These are phyloP conservation scores for Lepiota brunneoincarnata DNA, from an alignment of 768 basidiomycete species.

Conservation along the genomic window DNA sequence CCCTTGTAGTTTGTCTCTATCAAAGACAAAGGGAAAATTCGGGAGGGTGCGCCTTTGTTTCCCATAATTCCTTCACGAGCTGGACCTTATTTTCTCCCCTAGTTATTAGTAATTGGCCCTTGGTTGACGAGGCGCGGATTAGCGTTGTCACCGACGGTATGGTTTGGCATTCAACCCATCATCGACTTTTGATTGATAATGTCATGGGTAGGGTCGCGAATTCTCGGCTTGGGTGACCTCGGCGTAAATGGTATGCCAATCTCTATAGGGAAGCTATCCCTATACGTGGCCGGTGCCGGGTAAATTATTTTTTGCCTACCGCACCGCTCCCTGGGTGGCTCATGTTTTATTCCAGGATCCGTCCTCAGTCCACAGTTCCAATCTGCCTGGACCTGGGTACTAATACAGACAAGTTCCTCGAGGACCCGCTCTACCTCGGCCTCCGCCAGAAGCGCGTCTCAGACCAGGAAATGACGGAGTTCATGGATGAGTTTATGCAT, in stretches of 20 bases:
- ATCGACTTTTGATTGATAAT: conserved; percentile 22
- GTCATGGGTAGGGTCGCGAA: conserved; percentile 62
- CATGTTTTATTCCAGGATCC: conserved; percentile 46
- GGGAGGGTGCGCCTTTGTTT: conserved; percentile 31
- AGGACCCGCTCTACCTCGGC: conserved; percentile 90
- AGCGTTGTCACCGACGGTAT: conserved; percentile 89
- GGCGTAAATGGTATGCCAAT: conserved; percentile 87
- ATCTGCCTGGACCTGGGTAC: conserved; percentile 90
- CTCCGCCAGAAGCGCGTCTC: conserved; percentile 67
- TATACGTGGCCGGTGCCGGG: conserved; percentile 91
- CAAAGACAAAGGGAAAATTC: conserved; percentile 80
- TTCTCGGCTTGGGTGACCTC: conserved; percentile 84
- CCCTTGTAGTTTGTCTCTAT: conserved; percentile 65
- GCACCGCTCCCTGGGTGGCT: not conserved
- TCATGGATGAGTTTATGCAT: conserved; percentile 93
- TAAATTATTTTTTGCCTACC: conserved; percentile 28
- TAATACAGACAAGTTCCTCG: conserved; percentile 73
- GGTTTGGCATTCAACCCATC: not conserved
- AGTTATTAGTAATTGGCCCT: conserved; percentile 74
- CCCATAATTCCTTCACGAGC: not conserved
- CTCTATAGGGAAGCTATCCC: conserved; percentile 87
- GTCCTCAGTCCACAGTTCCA: conserved; percentile 74
- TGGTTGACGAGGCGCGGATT: conserved; percentile 75
- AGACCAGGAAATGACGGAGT: conserved; percentile 65
- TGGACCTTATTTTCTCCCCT: not conserved